Percentiles rank a stretch among this genome's conserved stretches.
These are phyloP conservation scores for Ganoderma resinaceum DNA, from an alignment of 1,284 basidiomycete species.

Conservation along the genomic window DNA sequence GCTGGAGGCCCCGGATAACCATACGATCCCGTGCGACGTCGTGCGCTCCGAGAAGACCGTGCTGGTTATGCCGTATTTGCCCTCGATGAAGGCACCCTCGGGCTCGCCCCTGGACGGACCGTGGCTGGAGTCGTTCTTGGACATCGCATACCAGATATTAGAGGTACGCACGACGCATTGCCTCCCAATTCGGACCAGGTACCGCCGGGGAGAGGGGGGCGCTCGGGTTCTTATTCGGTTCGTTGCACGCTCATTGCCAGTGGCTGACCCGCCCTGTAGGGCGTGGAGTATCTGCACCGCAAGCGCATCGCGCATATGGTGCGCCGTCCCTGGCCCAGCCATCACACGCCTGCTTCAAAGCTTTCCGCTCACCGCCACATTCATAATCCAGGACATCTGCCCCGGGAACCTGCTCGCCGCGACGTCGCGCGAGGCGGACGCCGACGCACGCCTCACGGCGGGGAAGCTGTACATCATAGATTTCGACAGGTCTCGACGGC, in stretches of 20 bases:
- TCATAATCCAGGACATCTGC: slow-evolving; percentile 21
- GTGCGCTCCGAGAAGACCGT: not conserved
- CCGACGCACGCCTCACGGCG: not conserved
- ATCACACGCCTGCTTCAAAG: no score
- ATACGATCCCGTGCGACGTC: slow-evolving; percentile 3
- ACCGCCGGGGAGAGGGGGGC: not conserved
- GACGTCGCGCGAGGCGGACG: not conserved
- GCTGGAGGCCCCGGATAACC: not conserved
- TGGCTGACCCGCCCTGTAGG: not conserved
- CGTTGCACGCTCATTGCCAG: not conserved
- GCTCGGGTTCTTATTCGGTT: not conserved
- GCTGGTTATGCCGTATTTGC: slow-evolving; percentile 2
- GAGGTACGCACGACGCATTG: not conserved
- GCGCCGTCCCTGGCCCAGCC: not conserved
- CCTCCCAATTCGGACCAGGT: not conserved
- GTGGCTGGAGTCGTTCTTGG: not conserved
- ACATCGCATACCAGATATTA: not conserved
- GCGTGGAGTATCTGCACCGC: not conserved
- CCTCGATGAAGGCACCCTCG: not conserved
- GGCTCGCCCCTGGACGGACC: not conserved
- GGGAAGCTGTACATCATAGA: not conserved
- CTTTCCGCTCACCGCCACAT: no score
- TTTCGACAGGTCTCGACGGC: not conserved
- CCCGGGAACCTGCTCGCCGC: slow-evolving; percentile 12
- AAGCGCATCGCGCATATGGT: not conserved